A percentile compares a stretch with the other conserved stretches of the same genome.
Conservation (phyloP, 1,284 basidiomycete genomes). For the Moesziomyces antarcticus region DNA sequence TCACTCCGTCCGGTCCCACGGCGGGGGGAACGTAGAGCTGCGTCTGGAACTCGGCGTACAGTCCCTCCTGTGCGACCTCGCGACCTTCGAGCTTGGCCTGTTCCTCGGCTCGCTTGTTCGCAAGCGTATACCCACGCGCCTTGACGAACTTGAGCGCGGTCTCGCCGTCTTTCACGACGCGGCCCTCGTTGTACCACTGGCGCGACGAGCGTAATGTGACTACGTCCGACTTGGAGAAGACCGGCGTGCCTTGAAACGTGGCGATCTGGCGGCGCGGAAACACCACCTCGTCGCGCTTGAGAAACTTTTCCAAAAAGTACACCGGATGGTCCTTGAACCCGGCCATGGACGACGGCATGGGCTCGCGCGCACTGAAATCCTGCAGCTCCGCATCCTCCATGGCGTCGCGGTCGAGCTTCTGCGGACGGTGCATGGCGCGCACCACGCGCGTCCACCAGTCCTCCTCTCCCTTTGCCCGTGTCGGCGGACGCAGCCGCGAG, state of each 20-base stretch:
- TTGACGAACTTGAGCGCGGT: conserved; percentile 92
- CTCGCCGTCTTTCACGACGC: conserved; percentile 78
- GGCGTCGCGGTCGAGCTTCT: conserved; percentile 79
- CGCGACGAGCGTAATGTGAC: conserved; percentile 87
- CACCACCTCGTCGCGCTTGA: conserved; percentile 88
- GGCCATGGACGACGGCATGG: conserved; percentile 89
- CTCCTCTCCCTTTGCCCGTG: conserved; percentile 73
- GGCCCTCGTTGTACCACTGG: conserved; percentile 92
- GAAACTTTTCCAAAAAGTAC: conserved; percentile 87
- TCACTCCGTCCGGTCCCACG: conserved; percentile 81
- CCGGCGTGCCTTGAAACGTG: conserved; percentile 89
- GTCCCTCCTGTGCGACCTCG: conserved; percentile 72
- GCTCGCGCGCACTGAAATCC: conserved; percentile 81
- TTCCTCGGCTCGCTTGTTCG: conserved; percentile 85
- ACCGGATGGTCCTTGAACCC: conserved; percentile 97
- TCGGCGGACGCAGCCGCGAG: conserved; percentile 81
- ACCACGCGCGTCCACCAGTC: conserved; percentile 80
- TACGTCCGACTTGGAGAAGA: conserved; percentile 88
- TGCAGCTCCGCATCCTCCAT: conserved; percentile 93
- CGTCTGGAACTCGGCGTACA: conserved; percentile 89
- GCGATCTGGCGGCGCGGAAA: conserved; percentile 83
- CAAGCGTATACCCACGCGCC: conserved; percentile 83
- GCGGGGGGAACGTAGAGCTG: conserved; percentile 81
- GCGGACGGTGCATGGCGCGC: conserved; percentile 69
- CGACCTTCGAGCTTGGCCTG: conserved; percentile 71